phyloP scores from a whole-genome alignment of 176 grass and related monocot genomes.

The Calamus simplicifolius region DNA sequence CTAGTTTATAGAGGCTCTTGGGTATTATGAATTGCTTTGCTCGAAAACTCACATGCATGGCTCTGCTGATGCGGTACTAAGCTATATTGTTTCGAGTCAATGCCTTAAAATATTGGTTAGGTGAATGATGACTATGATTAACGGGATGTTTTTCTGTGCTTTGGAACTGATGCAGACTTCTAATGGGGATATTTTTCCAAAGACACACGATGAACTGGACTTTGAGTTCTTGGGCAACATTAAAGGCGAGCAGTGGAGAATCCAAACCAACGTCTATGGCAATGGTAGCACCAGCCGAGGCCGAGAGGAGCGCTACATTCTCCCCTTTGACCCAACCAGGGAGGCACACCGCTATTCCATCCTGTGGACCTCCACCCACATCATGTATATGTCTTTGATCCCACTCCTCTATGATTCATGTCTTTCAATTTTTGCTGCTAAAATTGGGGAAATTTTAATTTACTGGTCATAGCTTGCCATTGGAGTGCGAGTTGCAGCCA shows the following conservation, averaged over 20 bases:
- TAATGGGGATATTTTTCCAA: conserved; percentile 49
- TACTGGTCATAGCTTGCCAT: neutral
- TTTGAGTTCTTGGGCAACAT: conserved; percentile 80
- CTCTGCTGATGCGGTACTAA: too few relatives aligned
- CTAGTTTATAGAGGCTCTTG: too few relatives aligned
- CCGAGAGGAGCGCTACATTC: conserved; percentile 73
- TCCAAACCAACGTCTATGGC: conserved; percentile 84
- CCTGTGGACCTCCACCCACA: conserved; percentile 56
- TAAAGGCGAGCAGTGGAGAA: conserved; percentile 50
- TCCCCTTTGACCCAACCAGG: conserved; percentile 66
- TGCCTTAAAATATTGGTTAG: too few relatives aligned
- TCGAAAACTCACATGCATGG: too few relatives aligned
- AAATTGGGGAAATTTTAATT: neutral
- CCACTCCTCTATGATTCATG: too few relatives aligned
- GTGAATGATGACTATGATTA: too few relatives aligned
- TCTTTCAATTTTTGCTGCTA: neutral
- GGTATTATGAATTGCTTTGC: too few relatives aligned
- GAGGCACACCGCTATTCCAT: conserved; percentile 67
- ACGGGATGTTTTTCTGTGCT: neutral
- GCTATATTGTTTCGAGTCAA: too few relatives aligned
- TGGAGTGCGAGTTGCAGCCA: too few relatives aligned
- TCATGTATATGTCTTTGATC: conserved; percentile 35
- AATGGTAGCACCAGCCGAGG: conserved; percentile 73
- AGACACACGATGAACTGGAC: conserved; percentile 77
- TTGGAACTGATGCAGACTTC: conserved; percentile 46